Conservation (phyloP, 805 yeast genomes). For the Kuraishia cidri region DNA sequence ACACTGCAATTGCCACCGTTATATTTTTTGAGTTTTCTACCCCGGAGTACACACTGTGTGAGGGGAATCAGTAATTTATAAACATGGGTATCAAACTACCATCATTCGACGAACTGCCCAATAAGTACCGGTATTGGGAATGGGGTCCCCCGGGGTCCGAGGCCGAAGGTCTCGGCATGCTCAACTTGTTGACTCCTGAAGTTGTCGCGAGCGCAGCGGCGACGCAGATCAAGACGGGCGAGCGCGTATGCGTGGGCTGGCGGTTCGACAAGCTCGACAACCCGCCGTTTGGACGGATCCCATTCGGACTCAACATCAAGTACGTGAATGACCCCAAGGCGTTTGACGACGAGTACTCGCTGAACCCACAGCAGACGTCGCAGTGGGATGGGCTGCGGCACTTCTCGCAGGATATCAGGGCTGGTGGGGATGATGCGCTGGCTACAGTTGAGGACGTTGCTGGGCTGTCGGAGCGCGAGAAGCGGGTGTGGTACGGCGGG, state of each 20-base stretch:
- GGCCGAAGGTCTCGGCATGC: slow-evolving; percentile 7
- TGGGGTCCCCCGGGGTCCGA: slow-evolving; percentile 7
- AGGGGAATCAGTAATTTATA: too few relatives aligned
- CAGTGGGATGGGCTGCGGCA: slow-evolving; percentile 22
- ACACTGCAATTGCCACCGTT: too few relatives aligned
- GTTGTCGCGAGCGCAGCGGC: slow-evolving; percentile 5
- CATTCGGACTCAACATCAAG: slow-evolving; percentile 3
- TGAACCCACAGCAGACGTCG: slow-evolving; percentile 17
- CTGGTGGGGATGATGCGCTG: slow-evolving; percentile 11
- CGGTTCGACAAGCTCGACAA: slow-evolving; percentile 6
- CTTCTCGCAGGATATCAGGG: slow-evolving; percentile 12
- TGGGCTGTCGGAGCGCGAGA: slow-evolving; percentile 3
- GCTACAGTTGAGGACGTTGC: slow-evolving; percentile 10
- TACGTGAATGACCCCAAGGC: slow-evolving; percentile 5
- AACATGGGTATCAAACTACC: slow-evolving; percentile 3
- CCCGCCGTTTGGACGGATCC: slow-evolving; percentile 7
- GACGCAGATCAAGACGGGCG: slow-evolving; percentile 8
- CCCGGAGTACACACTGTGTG: too few relatives aligned
- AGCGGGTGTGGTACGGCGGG: slow-evolving; percentile 9
- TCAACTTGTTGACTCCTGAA: slow-evolving; percentile 6
- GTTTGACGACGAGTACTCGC: slow-evolving; percentile 14
- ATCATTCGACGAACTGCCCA: slow-evolving; percentile 5
- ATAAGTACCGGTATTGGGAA: slow-evolving; percentile 8
- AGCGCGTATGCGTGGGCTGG: slow-evolving; percentile 8
- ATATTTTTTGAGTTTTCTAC: too few relatives aligned